These are phyloP conservation scores for Rhizopogon vesiculosus DNA, from an alignment of 768 basidiomycete genomes.

Conservation along the genomic window DNA sequence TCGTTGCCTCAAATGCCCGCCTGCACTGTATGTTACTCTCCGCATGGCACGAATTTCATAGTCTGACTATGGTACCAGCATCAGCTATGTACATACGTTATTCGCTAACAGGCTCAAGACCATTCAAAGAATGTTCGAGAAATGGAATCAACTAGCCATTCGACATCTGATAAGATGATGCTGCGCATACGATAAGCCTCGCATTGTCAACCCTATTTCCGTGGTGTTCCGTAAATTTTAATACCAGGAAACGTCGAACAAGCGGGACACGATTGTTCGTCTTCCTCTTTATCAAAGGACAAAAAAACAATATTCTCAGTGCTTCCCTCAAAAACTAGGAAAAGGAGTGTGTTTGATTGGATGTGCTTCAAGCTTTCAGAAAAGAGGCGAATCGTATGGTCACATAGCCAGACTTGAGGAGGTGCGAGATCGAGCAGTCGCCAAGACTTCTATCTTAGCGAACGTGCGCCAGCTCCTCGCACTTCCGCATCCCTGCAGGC, in stretches of 20 bases:
- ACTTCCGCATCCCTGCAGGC: background rate
- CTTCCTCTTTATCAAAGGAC: too few species aligned
- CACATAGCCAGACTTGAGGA: background rate
- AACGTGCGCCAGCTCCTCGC: background rate
- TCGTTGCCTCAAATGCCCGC: too few species aligned
- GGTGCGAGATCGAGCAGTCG: background rate
- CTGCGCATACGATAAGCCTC: too few species aligned
- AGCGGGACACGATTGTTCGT: too few species aligned
- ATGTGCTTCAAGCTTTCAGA: background rate
- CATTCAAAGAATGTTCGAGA: background rate
- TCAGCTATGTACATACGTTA: background rate
- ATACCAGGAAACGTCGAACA: too few species aligned
- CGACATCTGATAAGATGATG: too few species aligned
- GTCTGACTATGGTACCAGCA: background rate
- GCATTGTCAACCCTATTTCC: background rate
- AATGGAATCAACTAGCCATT: background rate
- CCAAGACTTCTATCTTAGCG: background rate
- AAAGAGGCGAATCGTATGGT: too few species aligned
- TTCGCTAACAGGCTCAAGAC: background rate
- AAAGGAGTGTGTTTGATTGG: background rate
- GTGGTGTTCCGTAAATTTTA: background rate
- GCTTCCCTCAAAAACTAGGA: too few species aligned
- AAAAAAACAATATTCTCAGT: too few species aligned
- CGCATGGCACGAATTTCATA: background rate
- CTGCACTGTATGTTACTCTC: background rate